Evolutionary conservation across 768 basidiomycete genomes (phyloP), one percentile per base, ranked within the genome.

Genomic region (Kwoniella sp.): DNA sequence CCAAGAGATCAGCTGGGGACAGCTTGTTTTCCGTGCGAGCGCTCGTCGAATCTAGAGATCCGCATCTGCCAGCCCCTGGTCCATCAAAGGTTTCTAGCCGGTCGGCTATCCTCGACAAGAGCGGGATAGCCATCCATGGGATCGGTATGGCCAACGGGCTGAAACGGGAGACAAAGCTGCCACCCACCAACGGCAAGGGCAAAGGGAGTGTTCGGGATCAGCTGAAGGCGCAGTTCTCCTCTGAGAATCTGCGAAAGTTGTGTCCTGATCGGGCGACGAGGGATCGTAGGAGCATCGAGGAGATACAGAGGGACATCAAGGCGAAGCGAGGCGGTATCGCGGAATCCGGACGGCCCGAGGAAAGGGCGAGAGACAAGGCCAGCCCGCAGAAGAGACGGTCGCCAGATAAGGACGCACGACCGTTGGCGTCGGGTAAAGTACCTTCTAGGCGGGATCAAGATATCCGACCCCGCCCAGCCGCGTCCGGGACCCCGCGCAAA

Each of bases 211-310:
- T 40, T 15, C 20, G 53, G 6, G 40, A 49, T 32, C 32, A 41
- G 26, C 31, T 55, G 17, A 51, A 59, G 36, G 54, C 41, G 29
- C 36, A 36, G 26, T 50, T 43, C 22, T 33, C 25, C 15, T 53
- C 43, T 11, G 59, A 52, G 5, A 58, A 50, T 12, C 10, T 67
- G 54, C 50, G 54, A 23, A 60, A 59, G 23, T 37, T 67, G 12
- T 61, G 60, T 45, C 57, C 62, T 23, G 62, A 63, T 53, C 42
- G 62, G 38, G 53, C 46, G 5, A 62, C 52, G 11, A 50, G 65
- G 47, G 65, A 67, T 48, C 33, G 59, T 33, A 50, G 65, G 53
- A 57, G 62, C 3, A 62, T 64, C 31, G 65, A 63, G 44, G 59
- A 67, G 54, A 67, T 67, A 28, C 57, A 59, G 22, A 53, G 44